Evolutionary conservation across 306 rosid genomes (phyloP).

Genomic region (Betula pendula): DNA sequence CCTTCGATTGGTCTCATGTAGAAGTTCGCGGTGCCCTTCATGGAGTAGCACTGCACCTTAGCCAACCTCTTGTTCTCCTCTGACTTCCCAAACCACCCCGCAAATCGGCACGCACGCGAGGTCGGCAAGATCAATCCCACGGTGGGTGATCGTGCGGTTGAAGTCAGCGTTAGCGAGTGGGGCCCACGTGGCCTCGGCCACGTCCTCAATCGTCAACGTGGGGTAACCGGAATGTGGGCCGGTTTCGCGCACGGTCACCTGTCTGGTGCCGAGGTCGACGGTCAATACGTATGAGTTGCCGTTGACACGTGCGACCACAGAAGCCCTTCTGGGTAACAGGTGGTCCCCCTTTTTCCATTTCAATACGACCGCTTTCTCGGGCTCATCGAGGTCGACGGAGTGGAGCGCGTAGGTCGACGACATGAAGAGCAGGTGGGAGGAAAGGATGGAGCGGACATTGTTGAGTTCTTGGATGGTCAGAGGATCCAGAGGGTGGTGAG

Average conservation of each 20-base stretch:
- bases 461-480: slow-evolving; percentile 66
- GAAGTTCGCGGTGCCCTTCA: slow-evolving; percentile 74
- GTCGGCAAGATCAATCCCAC: slow-evolving; percentile 64
- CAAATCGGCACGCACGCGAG: slow-evolving; percentile 62
- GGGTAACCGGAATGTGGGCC: slow-evolving; percentile 56
- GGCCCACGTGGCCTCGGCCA: slow-evolving; percentile 43
- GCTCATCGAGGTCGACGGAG: slow-evolving; percentile 66
- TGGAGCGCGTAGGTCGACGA: slow-evolving; percentile 41
- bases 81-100: slow-evolving; percentile 70
- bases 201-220: slow-evolving; percentile 58
- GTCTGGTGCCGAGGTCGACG: slow-evolving; percentile 43
- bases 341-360: slow-evolving; percentile 55
- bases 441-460: slow-evolving; percentile 45
- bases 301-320: slow-evolving; percentile 46
- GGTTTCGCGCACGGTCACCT: slow-evolving; percentile 28
- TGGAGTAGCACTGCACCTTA: slow-evolving; percentile 79
- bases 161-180: slow-evolving; percentile 49
- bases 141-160: slow-evolving; percentile 58
- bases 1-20: slow-evolving; percentile 96
- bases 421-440: slow-evolving; percentile 48
- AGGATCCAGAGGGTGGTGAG: slow-evolving; percentile 90
- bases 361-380: slow-evolving; percentile 54
- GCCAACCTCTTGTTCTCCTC: slow-evolving; percentile 62
- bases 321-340: slow-evolving; percentile 54
- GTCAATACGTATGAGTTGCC: slow-evolving; percentile 43